Conservation (phyloP, 495 filamentous ascomycete species). For the Acidiella bohemica region DNA sequence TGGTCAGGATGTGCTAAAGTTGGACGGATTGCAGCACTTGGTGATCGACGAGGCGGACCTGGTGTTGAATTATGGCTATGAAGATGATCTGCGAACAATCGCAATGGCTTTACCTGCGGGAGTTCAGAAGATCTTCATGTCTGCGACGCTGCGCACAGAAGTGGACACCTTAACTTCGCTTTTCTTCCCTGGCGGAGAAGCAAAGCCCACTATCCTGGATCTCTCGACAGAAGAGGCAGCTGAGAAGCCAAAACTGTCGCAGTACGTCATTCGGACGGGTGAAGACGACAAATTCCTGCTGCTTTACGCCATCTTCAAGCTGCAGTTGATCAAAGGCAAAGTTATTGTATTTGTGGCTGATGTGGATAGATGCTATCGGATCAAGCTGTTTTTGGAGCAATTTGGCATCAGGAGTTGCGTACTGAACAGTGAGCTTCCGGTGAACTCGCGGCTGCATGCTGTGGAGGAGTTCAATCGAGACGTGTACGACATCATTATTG, state of each 20-base stretch:
- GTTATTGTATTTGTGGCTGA: conserved; percentile 88
- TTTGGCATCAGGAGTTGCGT: conserved; percentile 91
- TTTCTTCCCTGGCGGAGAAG: conserved; percentile 44
- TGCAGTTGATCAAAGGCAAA: conserved; percentile 89
- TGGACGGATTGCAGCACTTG: conserved; percentile 58
- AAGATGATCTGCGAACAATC: conserved; percentile 71
- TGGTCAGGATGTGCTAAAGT: conserved; percentile 51
- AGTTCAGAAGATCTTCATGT: conserved; percentile 84
- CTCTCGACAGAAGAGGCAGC: conserved; percentile 51
- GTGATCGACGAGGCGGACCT: conserved; percentile 94
- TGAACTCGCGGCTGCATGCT: conserved; percentile 83
- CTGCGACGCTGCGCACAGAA: conserved; percentile 77
- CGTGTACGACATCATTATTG: conserved; percentile 93
- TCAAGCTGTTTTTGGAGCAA: conserved; percentile 93
- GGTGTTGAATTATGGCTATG: conserved; percentile 87
- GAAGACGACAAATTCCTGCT: conserved; percentile 97
- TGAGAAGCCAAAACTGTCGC: conserved; percentile 60
- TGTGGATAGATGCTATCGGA: conserved; percentile 81
- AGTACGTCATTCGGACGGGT: conserved; percentile 79
- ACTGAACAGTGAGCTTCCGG: conserved; percentile 85
- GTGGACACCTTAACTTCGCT: conserved; percentile 72
- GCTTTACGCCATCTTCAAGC: conserved; percentile 84
- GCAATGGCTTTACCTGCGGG: conserved; percentile 65
- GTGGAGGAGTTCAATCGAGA: conserved; percentile 96
- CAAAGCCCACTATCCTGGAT: conserved; percentile 63